Base-by-base conservation (phyloP, 768 basidiomycete species). In the Ramaria rubella region DNA sequence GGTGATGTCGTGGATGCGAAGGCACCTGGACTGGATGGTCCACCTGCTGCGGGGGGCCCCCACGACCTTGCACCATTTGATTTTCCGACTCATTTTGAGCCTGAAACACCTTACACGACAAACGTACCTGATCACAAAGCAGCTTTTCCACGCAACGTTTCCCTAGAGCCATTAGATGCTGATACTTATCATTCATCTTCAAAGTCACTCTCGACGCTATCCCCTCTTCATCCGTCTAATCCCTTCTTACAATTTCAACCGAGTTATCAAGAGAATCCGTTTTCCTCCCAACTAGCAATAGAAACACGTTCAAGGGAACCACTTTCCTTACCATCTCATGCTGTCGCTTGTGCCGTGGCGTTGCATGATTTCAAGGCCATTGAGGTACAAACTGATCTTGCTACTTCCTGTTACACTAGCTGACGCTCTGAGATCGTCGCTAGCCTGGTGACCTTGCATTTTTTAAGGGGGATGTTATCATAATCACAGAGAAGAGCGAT, bases 381-480 rank as follows among this genome's bases (percentile, higher is more conserved):
- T 15, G 83, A 90, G 77, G 86, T 85, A 62, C 38, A n/a, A n/a
- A 72, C 64, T 15, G 57, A 5, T 8, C 30, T 30, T 50, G 8
- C 42, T 38, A 55, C 7, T n/a, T 26, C 21, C 6, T 52, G 24
- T 14, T 23, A 45, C 40, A 31, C 30, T 52, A n/a, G 46, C 29
- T 62, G 53, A 58, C 55, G 26, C 62, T 4, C 27, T 52, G 2
- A 29, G 49, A 33, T n/a, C 26, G 26, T 55, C 49, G 49, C 12
- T 60, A 90, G 86, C 66, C 72, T 9, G 89, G 87, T 1, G 89
- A 92, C 66, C 63, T 92, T 45, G 85, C 86, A 0, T 89, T 92
- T 64, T 74, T 71, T 14, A 90, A 83, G 65, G 89, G 89, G 1
- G 85, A 90, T 60, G 77, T 91, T 14, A 86, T 92, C 48, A 75